These are phyloP conservation scores for Coemansia sp. DNA, from an alignment of 192 early-diverging fungal genomes.

Conservation along the genomic window DNA sequence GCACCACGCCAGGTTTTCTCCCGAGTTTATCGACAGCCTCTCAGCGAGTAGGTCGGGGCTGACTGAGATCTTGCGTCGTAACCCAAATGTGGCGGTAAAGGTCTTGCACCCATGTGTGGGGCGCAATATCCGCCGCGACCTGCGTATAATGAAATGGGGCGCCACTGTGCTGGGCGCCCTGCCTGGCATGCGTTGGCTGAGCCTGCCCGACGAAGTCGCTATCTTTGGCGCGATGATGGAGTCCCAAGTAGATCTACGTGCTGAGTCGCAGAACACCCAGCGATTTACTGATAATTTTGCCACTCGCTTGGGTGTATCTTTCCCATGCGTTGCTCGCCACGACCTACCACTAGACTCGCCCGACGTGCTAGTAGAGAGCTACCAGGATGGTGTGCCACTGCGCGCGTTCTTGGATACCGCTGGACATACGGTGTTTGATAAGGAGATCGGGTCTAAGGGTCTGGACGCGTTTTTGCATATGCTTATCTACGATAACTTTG, in stretches of 20 bases:
- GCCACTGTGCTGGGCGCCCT: slow-evolving; percentile 65
- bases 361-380: slow-evolving; percentile 83
- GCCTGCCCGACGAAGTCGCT: slow-evolving; percentile 82
- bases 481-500: slow-evolving; percentile 92
- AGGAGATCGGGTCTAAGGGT: slow-evolving; percentile 76
- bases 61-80: slow-evolving; percentile 31
- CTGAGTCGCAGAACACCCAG: slow-evolving; percentile 73
- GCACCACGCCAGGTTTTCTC: slow-evolving; percentile 25
- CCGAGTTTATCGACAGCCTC: slow-evolving; percentile 23
- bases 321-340: slow-evolving; percentile 55
- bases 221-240: slow-evolving; percentile 93
- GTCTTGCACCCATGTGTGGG: slow-evolving; percentile 84
- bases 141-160: slow-evolving; percentile 75
- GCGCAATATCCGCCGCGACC: slow-evolving; percentile 68
- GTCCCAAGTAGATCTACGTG: slow-evolving; percentile 80
- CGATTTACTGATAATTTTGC: slow-evolving; percentile 62
- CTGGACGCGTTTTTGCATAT: slow-evolving; percentile 82
- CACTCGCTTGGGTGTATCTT: slow-evolving; percentile 55
- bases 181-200: slow-evolving; percentile 82
- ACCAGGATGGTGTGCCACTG: slow-evolving; percentile 73
- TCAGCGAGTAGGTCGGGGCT: not conserved
- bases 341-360: slow-evolving; percentile 50
- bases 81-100: slow-evolving; percentile 75
- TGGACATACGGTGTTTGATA: slow-evolving; percentile 65
- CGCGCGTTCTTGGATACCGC: slow-evolving; percentile 67